Percentiles rank a stretch among this genome's conserved stretches.
Conservation (phyloP, 495 filamentous ascomycete species). For the Staphylotrichum tortipilum region DNA sequence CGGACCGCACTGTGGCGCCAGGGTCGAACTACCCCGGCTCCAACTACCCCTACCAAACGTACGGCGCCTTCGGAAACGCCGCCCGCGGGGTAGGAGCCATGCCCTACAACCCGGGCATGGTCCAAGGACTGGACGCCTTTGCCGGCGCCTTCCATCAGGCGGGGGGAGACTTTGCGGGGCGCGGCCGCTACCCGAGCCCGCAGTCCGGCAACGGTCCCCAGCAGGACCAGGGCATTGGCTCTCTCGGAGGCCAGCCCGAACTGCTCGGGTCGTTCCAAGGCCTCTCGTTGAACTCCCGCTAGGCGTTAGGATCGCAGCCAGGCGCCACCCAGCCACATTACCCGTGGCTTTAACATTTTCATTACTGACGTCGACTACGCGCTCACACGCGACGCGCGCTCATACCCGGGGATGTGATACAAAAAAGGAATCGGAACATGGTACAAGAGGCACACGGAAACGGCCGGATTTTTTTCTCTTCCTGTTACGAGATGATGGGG, state of each 20-base stretch:
- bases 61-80: constrained; percentile 35
- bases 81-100: constrained; percentile 28
- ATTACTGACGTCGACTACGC: constrained; percentile 6
- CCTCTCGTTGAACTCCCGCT: constrained; percentile 45
- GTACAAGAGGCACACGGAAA: constrained; percentile 16
- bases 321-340: too few relatives aligned
- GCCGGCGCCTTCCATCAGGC: constrained; percentile 32
- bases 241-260: constrained; percentile 31
- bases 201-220: constrained; percentile 22
- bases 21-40: constrained; percentile 27
- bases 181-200: constrained; percentile 37
- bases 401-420: constrained; percentile 15
- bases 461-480: constrained; percentile 16
- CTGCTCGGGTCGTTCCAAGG: constrained; percentile 45
- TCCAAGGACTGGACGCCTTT: constrained; percentile 36
- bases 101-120: constrained; percentile 27
- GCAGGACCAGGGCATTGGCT: constrained; percentile 30
- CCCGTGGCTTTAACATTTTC: too few relatives aligned
- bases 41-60: constrained; percentile 37
- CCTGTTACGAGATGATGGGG: constrained; percentile 21
- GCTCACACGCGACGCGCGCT: constrained; percentile 13
- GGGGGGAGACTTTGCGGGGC: constrained; percentile 34
- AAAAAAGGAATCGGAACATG: constrained; percentile 10
- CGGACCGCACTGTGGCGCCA: constrained; percentile 28
- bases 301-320: constrained; percentile 11